These are phyloP conservation scores for Nakazawaea populi DNA, from an alignment of 805 yeast genomes.

Conservation along the genomic window DNA sequence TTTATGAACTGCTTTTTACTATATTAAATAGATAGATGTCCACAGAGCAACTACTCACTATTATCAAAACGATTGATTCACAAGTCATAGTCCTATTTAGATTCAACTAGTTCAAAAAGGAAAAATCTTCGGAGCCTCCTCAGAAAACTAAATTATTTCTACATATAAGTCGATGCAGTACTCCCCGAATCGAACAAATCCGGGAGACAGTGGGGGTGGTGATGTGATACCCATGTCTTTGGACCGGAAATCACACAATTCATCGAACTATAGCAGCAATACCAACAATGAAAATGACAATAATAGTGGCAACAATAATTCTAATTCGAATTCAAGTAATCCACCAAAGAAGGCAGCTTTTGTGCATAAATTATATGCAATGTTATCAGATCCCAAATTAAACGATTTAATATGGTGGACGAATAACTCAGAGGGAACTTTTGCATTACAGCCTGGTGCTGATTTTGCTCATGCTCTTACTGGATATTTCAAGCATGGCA, in stretches of 20 bases:
- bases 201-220: neutral
- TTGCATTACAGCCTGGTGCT: conserved; percentile 58
- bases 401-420: conserved; percentile 62
- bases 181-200: neutral
- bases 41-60: no score
- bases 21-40: no score
- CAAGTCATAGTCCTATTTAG: no score
- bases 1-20: no score
- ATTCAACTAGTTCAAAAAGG: no score
- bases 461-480: conserved; percentile 58
- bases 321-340: neutral
- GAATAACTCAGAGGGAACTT: conserved; percentile 39
- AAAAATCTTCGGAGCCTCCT: no score
- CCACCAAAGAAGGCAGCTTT: conserved; percentile 48
- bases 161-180: neutral
- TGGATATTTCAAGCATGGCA: conserved; percentile 88
- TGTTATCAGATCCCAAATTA: conserved; percentile 52
- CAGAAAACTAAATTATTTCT: neutral
- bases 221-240: neutral
- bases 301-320: neutral
- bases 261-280: neutral
- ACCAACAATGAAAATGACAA: neutral
- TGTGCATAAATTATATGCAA: conserved; percentile 57
- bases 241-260: neutral
- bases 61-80: no score